A percentile compares a stretch with the other conserved stretches of the same genome.
Evolutionary conservation across 73 alveolate genomes (phyloP).

Genomic region (Paraurostyla sp.): DNA sequence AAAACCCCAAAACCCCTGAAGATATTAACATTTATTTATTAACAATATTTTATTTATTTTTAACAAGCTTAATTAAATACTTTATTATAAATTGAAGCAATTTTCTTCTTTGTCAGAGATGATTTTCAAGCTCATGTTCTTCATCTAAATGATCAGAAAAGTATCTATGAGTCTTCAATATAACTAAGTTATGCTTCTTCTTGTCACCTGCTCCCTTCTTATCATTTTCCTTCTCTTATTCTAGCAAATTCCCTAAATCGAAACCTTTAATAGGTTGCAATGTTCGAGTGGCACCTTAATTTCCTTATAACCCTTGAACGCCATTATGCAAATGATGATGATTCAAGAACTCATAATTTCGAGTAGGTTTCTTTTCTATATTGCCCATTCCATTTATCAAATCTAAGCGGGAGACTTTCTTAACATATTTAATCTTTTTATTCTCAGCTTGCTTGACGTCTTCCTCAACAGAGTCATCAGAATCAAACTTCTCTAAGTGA

Average conservation of each 20-base stretch:
- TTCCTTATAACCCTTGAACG: no score
- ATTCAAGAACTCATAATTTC: no score
- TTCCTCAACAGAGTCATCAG: background rate
- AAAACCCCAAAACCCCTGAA: slow-evolving; percentile 26
- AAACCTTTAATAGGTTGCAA: background rate
- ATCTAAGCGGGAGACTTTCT: background rate
- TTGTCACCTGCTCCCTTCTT: background rate
- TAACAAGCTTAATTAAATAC: no score
- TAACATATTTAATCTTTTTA: background rate
- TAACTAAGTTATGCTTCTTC: background rate
- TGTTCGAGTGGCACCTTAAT: background rate
- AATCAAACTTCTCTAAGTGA: background rate
- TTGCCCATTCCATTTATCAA: background rate
- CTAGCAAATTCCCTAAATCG: background rate
- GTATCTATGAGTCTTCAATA: background rate
- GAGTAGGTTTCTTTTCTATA: background rate
- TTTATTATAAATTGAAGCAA: background rate
- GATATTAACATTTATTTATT: no score
- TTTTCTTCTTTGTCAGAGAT: background rate
- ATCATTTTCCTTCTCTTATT: background rate
- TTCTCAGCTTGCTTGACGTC: background rate
- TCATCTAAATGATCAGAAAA: slow-evolving; percentile 10
- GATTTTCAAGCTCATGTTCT: background rate
- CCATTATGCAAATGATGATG: no score
- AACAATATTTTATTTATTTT: no score